Conservation (phyloP, 768 basidiomycete genomes). For the Leccinum disarticulatum region DNA sequence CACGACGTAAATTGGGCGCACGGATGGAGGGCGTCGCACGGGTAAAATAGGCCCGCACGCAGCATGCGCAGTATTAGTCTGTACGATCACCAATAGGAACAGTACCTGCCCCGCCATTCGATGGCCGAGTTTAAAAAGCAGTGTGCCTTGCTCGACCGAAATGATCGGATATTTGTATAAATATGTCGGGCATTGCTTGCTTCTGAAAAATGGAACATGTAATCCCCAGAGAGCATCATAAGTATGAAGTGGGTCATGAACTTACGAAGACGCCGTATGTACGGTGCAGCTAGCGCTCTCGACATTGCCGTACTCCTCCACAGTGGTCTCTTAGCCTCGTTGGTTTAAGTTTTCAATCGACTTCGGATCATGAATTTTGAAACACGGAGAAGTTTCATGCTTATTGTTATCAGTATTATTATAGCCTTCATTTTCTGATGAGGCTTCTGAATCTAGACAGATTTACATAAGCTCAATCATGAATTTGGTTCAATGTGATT, state of each 20-base stretch:
- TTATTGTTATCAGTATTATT: slow-evolving; percentile 20
- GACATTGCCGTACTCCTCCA: slow-evolving; percentile 22
- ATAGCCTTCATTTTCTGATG: slow-evolving; percentile 5
- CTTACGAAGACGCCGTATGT: neutral
- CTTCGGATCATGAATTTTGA: slow-evolving; percentile 28
- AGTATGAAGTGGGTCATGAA: neutral
- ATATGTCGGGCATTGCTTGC: neutral
- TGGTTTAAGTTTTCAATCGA: slow-evolving; percentile 9
- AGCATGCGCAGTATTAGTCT: neutral
- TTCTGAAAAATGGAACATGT: slow-evolving; percentile 24
- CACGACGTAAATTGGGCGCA: slow-evolving; percentile 25
- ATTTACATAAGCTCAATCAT: slow-evolving; percentile 18
- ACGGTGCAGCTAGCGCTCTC: slow-evolving; percentile 8
- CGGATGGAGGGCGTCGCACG: slow-evolving; percentile 3
- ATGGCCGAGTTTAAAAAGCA: slow-evolving; percentile 1
- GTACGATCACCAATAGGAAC: slow-evolving; percentile 7
- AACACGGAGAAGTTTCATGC: slow-evolving; percentile 28
- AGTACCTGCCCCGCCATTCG: neutral
- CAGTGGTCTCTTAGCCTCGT: neutral
- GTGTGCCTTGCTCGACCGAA: slow-evolving; percentile 4
- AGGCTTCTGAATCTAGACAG: neutral
- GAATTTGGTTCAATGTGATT: slow-evolving; percentile 14
- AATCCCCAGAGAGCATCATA: neutral
- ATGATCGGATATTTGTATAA: slow-evolving; percentile 3
- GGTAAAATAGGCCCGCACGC: neutral